These are phyloP conservation scores for Lachnellula hyalina DNA, from an alignment of 2,329 filamentous ascomycete genomes.

Conservation along the genomic window DNA sequence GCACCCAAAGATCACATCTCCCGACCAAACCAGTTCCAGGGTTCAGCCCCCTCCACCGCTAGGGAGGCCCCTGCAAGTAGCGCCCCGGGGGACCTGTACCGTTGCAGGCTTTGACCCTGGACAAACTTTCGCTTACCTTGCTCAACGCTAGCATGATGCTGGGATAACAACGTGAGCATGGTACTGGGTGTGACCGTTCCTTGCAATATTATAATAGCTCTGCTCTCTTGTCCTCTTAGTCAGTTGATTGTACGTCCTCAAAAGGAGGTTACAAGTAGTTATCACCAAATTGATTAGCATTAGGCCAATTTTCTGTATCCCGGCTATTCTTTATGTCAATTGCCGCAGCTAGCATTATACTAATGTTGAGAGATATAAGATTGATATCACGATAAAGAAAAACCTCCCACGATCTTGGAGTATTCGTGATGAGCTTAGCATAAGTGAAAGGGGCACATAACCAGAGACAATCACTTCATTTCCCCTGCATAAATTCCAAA, in stretches of 20 bases:
- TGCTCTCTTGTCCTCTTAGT: background rate
- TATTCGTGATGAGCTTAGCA: background rate
- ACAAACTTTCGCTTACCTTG: background rate
- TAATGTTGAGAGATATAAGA: no score
- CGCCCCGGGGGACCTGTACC: background rate
- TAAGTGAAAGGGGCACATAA: conserved; percentile 1
- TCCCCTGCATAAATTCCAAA: conserved; percentile 4
- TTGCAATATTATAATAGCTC: conserved; percentile 8
- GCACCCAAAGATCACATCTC: background rate
- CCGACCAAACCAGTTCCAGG: background rate
- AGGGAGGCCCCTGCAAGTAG: background rate
- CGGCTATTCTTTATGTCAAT: no score
- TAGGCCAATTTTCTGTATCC: background rate
- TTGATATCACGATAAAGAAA: no score
- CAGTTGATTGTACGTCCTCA: background rate
- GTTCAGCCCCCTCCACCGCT: background rate
- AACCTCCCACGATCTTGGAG: no score
- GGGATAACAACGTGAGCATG: background rate
- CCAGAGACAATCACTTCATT: conserved; percentile 8
- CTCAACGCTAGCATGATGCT: background rate
- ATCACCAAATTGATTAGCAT: background rate
- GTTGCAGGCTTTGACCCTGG: background rate
- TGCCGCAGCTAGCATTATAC: no score
- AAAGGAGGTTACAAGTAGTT: background rate
- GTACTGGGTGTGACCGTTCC: background rate